Evolutionary conservation across 306 rosid species (phyloP).

Genomic region (Quercus aquifolioides): DNA sequence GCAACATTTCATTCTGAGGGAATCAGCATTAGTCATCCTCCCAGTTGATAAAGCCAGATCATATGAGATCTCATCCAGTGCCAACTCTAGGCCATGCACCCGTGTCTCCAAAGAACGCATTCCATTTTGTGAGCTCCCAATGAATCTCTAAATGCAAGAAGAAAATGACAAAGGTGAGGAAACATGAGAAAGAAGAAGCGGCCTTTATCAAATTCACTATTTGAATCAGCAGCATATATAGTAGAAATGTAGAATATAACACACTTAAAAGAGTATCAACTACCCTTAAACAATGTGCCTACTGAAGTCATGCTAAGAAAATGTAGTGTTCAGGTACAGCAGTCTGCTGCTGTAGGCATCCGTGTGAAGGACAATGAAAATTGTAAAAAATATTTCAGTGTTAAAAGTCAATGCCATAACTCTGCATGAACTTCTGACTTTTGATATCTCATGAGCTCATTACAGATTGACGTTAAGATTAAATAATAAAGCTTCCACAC

Average conservation of each 20-base stretch:
- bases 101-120: conserved; percentile 94
- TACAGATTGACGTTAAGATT: background rate
- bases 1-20: conserved; percentile 58
- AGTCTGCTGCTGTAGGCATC: background rate
- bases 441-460: too few species aligned
- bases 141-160: conserved; percentile 59
- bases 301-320: background rate
- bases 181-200: background rate
- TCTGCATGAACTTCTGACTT: too few species aligned
- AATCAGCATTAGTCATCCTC: conserved; percentile 54
- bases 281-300: conserved; percentile 1
- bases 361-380: background rate
- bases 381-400: background rate
- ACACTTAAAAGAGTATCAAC: background rate
- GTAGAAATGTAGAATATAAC: background rate
- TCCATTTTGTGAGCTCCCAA: conserved; percentile 91
- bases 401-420: background rate
- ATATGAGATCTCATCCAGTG: conserved; percentile 87
- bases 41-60: conserved; percentile 88
- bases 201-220: background rate
- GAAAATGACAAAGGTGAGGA: conserved; percentile 4
- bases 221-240: background rate
- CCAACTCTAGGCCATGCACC: conserved; percentile 90
- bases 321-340: background rate
- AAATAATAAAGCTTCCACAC: background rate